Base-by-base conservation (phyloP, 352 stramenopile genomes). In the Pythium graminicola region DNA sequence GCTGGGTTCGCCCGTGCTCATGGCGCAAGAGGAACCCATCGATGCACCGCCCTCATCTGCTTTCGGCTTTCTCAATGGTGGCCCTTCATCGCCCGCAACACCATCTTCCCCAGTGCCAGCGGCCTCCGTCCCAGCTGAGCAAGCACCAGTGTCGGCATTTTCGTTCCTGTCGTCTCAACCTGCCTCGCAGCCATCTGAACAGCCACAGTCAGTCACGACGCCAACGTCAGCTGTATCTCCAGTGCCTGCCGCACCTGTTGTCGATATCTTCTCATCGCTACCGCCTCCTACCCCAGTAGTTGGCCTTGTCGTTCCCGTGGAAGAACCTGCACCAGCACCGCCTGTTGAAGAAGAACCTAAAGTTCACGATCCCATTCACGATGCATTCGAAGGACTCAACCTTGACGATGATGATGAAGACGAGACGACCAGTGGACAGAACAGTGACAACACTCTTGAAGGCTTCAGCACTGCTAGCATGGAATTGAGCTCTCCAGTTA, bases 301-400 rank as follows among this genome's bases (percentile, higher is more conserved):
- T 45, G 39, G 65, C 11, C 23, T 59, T 14, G 36, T 49, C 14
- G 40, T 43, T 9, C 49, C n/a, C 20, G 33, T 55, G n/a, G 36
- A 51, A 19, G 41, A 48, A 20, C 32, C 50, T 24, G 23, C 19
- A 36, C 19, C 22, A 8, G 23, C 20, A 13, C 24, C 32, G 6
- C 39, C 20, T 14, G 26, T 19, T 9, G 16, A 55, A 33, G 69
- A 73, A 50, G 55, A 72, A 50, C 44, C 62, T 48, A 58, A 75
- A 51, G 27, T 69, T 4, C 64, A 64, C 8, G 82, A 93, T 51
- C 76, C 69, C 16, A 89, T 93, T 62, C 77, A 89, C 48, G 82
- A 90, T 59, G 78, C 82, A 0, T 93, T 93, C 39, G 78, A 90
- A 79, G 82, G 72, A 9, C 57, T 85, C 11, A 62, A 43, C 17